Percentiles rank a stretch among this genome's conserved stretches.
Conservation (phyloP, 768 basidiomycete species). For the Phaeotremella fagi region DNA sequence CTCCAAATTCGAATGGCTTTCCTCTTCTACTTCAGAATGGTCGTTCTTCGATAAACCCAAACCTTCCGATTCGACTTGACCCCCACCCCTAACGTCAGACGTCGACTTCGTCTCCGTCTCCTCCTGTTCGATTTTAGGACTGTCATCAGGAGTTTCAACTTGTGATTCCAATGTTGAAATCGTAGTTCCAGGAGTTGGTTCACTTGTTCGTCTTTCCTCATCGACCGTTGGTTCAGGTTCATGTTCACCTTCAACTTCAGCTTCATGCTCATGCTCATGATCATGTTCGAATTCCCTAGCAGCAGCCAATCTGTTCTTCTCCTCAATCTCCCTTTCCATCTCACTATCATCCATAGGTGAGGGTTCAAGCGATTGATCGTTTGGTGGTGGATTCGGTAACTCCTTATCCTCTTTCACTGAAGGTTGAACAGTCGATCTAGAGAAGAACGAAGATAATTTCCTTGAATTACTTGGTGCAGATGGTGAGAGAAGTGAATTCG, state of each 20-base stretch:
- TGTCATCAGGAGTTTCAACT: slow-evolving; percentile 10
- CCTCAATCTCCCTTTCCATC: background rate
- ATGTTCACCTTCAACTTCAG: background rate
- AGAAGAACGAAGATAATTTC: slow-evolving; percentile 31
- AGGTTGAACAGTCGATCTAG: slow-evolving; percentile 4
- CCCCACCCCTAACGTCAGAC: background rate
- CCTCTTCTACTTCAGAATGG: no score
- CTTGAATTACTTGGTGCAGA: no score
- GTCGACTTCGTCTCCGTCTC: no score
- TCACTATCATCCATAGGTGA: background rate
- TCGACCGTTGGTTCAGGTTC: background rate
- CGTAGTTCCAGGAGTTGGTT: slow-evolving; percentile 4
- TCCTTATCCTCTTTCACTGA: slow-evolving; percentile 5
- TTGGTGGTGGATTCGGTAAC: slow-evolving; percentile 9
- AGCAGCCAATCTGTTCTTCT: background rate
- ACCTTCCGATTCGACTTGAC: slow-evolving; percentile 41
- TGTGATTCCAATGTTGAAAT: slow-evolving; percentile 11
- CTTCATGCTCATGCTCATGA: background rate
- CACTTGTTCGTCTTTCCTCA: slow-evolving; percentile 8
- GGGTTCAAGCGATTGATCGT: background rate
- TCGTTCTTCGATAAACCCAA: no score
- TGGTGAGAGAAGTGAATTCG: no score
- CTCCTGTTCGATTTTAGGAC: slow-evolving; percentile 3
- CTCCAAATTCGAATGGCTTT: no score
- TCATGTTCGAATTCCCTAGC: background rate